Percentiles rank a stretch among this genome's conserved stretches.
Evolutionary conservation across 176 grass and related monocot genomes (phyloP).

Genomic region (Phragmites australis): DNA sequence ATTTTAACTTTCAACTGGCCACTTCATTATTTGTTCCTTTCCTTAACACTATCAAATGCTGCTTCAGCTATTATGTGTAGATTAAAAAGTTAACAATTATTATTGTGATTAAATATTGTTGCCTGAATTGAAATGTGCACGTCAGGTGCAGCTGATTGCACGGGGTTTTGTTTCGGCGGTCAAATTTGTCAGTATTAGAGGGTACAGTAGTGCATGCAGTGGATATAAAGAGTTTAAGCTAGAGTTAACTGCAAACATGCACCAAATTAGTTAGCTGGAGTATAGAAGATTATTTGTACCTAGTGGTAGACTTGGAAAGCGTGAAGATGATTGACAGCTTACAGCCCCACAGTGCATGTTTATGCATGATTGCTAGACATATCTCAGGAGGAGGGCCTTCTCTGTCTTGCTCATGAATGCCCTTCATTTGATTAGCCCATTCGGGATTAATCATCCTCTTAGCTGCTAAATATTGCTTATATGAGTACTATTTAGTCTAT

Average conservation of each 20-base stretch:
- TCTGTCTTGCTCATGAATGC: not conserved
- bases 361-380: conserved; percentile 44
- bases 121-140: conserved; percentile 8
- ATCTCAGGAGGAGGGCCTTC: not conserved
- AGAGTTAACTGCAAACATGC: conserved; percentile 39
- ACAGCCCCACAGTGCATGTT: conserved; percentile 43
- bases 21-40: too few relatives aligned
- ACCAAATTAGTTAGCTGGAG: conserved; percentile 12
- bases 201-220: conserved; percentile 8
- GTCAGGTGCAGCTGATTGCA: conserved; percentile 29
- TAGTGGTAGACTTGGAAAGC: conserved; percentile 19
- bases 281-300: conserved; percentile 21
- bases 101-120: not conserved
- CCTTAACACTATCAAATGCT: too few relatives aligned
- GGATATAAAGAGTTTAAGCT: conserved; percentile 26
- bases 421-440: conserved; percentile 12
- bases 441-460: not conserved
- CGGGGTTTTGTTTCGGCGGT: conserved; percentile 36
- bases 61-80: too few relatives aligned
- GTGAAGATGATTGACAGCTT: conserved; percentile 23
- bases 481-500: not conserved
- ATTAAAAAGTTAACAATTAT: not conserved
- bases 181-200: conserved; percentile 57
- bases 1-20: too few relatives aligned
- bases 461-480: conserved; percentile 17